These are phyloP conservation scores for Pseudisothecium myosuroides DNA, from an alignment of 225 moss, liverwort and hornwort genomes.

Conservation along the genomic window DNA sequence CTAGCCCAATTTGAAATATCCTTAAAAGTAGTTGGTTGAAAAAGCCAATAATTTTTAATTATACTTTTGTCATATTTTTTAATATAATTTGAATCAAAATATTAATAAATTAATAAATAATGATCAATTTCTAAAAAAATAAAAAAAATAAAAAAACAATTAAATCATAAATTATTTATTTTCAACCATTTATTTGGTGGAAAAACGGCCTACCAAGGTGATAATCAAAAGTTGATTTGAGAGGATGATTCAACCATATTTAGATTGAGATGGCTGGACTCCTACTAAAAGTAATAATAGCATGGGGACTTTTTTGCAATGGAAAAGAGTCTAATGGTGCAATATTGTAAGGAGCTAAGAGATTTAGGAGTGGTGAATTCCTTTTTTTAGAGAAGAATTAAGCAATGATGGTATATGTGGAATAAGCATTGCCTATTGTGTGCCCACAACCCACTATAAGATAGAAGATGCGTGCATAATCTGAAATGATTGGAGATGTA, in stretches of 20 bases:
- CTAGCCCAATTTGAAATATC: neutral
- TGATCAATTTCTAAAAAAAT: neutral
- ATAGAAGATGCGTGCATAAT: too few relatives aligned
- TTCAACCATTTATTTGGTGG: neutral
- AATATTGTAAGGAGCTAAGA: too few relatives aligned
- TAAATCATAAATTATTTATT: neutral
- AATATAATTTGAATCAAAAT: neutral
- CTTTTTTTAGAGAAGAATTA: too few relatives aligned
- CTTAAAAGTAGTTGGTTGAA: neutral
- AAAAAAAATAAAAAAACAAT: neutral
- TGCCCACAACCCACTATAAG: neutral
- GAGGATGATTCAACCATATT: neutral
- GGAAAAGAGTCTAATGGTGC: neutral
- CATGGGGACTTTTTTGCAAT: neutral
- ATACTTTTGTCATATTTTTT: neutral
- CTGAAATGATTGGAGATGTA: accelerated
- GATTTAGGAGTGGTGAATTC: too few relatives aligned
- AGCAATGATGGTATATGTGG: too few relatives aligned
- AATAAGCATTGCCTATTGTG: too few relatives aligned
- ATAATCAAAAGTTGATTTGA: neutral
- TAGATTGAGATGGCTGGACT: accelerated
- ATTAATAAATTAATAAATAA: too few relatives aligned
- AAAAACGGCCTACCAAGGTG: neutral
- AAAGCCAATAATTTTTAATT: neutral
- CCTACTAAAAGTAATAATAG: neutral